A percentile compares a stretch with the other conserved stretches of the same genome.
These are phyloP conservation scores for Diplotaxis tenuifolia DNA, from an alignment of 345 rosid species.

Conservation along the genomic window DNA sequence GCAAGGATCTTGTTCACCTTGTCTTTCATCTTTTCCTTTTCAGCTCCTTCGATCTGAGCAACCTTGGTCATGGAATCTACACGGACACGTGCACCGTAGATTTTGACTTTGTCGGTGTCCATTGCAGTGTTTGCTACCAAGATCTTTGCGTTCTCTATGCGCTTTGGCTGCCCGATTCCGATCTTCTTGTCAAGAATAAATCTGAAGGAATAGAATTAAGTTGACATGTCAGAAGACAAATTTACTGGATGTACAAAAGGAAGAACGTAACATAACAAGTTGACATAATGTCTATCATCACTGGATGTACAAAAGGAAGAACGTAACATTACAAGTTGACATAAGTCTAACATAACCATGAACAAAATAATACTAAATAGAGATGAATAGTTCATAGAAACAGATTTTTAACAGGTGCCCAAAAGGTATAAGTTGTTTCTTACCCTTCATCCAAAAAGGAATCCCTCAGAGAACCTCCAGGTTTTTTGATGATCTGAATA, in stretches of 20 bases:
- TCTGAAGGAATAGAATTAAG: conserved; percentile 41
- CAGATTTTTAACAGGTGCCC: background rate
- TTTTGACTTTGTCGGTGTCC: conserved; percentile 99
- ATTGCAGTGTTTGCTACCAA: conserved; percentile 98
- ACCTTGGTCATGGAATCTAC: conserved; percentile 97
- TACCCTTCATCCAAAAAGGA: conserved; percentile 99
- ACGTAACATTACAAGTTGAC: background rate
- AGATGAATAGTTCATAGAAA: background rate
- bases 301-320: no score
- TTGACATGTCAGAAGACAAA: background rate
- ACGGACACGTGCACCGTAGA: conserved; percentile 98
- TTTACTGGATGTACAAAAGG: background rate
- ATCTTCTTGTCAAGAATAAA: conserved; percentile 99
- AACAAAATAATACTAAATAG: background rate
- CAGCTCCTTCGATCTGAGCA: conserved; percentile 97
- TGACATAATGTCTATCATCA: background rate
- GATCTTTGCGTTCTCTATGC: conserved; percentile 91
- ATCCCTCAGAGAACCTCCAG: conserved; percentile 91
- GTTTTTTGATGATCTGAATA: conserved; percentile 96
- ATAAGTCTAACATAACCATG: background rate
- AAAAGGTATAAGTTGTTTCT: conserved; percentile 22
- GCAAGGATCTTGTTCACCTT: conserved; percentile 90
- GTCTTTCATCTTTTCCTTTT: conserved; percentile 96
- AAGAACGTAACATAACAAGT: background rate
- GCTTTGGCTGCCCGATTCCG: conserved; percentile 94